Evolutionary conservation across 768 basidiomycete genomes (phyloP), one percentile per base, ranked within the genome.

Genomic region (Trametes gibbosa): DNA sequence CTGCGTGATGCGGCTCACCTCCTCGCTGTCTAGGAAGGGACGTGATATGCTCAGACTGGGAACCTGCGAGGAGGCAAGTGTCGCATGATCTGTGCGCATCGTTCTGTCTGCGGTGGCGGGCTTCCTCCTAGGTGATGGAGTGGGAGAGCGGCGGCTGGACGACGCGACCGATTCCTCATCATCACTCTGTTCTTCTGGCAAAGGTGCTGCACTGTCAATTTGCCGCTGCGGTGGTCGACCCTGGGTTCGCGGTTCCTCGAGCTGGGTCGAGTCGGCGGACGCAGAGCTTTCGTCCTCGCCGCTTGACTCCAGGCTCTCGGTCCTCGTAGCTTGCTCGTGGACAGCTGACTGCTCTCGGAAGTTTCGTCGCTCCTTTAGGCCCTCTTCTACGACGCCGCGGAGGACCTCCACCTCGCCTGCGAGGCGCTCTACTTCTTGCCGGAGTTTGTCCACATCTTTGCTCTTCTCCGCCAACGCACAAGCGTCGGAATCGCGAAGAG

Each of bases 351-450:
- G 64, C 52, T 89, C 85, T 59, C 86, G 74, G 3, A 76, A 77
- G 39, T 77, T 72, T 39, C 87, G 75, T 25, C 93, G 73, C 62
- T 92, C 91, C 60, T 86, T 82, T 53, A 97, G 76, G 4, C 92
- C 92, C 58, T 91, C 88, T 70, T 95, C 90, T 0, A 98, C 91
- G 0, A 95, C 88, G 0, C 85, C 88, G 12, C 89, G 77, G n/a
- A 97, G 77, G 2, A 92, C 87, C 59, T 90, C 89, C 2, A 98
- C 90, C 72, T 98, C 94, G 3, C 86, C 85, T 0, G 83, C 86
- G 5, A 97, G 81, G 42, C 87, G 73, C 65, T 95, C 90, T 7
- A 98, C 89, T 66, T 95, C 90, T 12, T 80, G 77, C 37, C 81
- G 79, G 12, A 97, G 79, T 13, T 77, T 76, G 43, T 83, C 79